Base-by-base conservation (phyloP, 345 rosid genomes). In the Populus tremula region DNA sequence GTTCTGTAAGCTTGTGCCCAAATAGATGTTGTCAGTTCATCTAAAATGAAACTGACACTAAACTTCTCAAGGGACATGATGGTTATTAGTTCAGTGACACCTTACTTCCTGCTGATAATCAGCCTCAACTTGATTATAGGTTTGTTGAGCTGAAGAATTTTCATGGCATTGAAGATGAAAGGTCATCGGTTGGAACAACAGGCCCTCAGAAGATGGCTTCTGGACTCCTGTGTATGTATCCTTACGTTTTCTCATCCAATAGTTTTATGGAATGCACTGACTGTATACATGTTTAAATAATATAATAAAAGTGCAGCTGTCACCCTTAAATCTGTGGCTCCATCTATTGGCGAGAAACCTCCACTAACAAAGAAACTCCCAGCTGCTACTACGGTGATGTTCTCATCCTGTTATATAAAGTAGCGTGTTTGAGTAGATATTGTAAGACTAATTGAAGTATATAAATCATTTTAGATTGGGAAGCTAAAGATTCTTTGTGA, bases 161-260 rank as follows among this genome's bases (percentile, higher is more conserved):
- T 65, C 91, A 91, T 75, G 97, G 94, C 79, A 89, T 96, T 73
- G 97, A 92, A 84, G 95, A 89, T 85, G 98, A 92, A 70, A 84
- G 87, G 80, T 86, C 89, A 66, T 87, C 89, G 4, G 62, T 77
- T 66, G 87, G 85, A 80, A 77, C 83, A 72, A 73, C 83, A 56
- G 93, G 88, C 73, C 97, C 94, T 56, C 93, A 87, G 84, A 93
- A 92, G 83, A 89, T 93, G 87, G 85, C 98, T 76, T 88, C 95
- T 43, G 93, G 97, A 77, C 92, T 94, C 68, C 65, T 91, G 45
- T 84, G 97, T 93, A 92, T 33, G 89, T 45, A 77, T 23, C 79
- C 45, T 76, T 71, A 50, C 43, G 13, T 72, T 18, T 63, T 47
- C 61, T 70, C 43, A 41, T 53, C 12, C 66, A 31, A 16, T 78